These are phyloP conservation scores for Penicillium italicum DNA, from an alignment of 2,329 filamentous ascomycete genomes.

Conservation along the genomic window DNA sequence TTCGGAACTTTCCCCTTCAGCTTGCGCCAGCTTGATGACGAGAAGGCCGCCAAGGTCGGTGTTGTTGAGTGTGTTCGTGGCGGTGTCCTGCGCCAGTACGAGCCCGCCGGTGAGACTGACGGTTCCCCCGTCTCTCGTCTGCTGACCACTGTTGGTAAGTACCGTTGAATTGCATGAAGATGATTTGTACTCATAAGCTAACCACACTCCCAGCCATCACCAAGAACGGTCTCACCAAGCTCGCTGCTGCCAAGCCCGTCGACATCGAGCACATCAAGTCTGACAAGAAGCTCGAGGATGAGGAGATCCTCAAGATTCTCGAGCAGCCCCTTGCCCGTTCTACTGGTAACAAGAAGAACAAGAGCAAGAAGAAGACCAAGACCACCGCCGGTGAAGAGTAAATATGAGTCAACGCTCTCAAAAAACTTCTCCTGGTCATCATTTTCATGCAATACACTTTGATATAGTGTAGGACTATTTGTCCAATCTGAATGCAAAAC, in stretches of 20 bases:
- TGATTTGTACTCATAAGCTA: conserved; percentile 13
- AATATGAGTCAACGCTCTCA: conserved; percentile 35
- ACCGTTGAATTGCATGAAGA: neutral
- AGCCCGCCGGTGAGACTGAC: conserved; percentile 93
- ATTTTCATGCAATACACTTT: conserved; percentile 17
- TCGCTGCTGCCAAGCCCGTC: conserved; percentile 70
- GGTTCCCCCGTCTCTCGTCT: conserved; percentile 77
- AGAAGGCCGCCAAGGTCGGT: conserved; percentile 91
- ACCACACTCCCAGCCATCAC: conserved; percentile 67
- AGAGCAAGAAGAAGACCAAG: conserved; percentile 81
- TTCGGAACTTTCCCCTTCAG: conserved; percentile 98
- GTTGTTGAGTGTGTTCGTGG: conserved; percentile 93
- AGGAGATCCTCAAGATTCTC: conserved; percentile 91
- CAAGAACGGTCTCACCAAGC: conserved; percentile 90
- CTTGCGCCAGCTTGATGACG: conserved; percentile 92
- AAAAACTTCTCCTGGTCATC: conserved; percentile 17
- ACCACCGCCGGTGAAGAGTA: conserved; percentile 42
- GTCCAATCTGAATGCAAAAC: conserved; percentile 20
- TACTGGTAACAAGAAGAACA: conserved; percentile 70
- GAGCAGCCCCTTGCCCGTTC: conserved; percentile 73
- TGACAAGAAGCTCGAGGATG: conserved; percentile 96
- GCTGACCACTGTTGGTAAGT: conserved; percentile 88
- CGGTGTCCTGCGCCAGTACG: conserved; percentile 91
- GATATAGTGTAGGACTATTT: conserved; percentile 15
- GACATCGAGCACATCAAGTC: conserved; percentile 83